These are phyloP conservation scores for Spergularia bocconei DNA, from an alignment of 148 eudicot species.

Conservation along the genomic window DNA sequence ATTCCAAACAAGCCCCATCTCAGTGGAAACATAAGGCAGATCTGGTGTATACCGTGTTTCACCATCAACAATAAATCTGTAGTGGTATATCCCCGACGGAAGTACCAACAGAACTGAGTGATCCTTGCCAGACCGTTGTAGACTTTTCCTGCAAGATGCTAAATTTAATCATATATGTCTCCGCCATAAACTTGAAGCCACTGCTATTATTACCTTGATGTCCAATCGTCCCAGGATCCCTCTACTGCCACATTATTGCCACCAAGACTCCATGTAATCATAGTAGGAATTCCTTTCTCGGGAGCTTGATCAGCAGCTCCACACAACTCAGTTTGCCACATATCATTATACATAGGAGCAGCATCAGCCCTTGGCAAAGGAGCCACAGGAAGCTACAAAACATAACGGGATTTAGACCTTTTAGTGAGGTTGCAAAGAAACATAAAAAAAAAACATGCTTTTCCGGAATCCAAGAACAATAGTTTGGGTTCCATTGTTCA, in stretches of 20 bases:
- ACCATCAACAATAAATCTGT: conserved; percentile 78
- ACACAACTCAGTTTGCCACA: conserved; percentile 40
- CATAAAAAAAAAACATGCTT: neutral
- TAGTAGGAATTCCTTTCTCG: conserved; percentile 67
- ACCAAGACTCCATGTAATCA: conserved; percentile 82
- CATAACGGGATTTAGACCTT: neutral
- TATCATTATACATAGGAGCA: conserved; percentile 32
- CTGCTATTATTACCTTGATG: conserved; percentile 46
- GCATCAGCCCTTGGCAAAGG: conserved; percentile 56
- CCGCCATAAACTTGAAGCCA: neutral
- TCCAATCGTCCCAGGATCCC: conserved; percentile 96
- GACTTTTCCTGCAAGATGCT: conserved; percentile 49
- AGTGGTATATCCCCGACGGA: conserved; percentile 82
- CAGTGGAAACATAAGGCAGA: conserved; percentile 64
- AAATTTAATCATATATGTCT: conserved; percentile 9
- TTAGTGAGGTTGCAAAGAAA: conserved; percentile 1
- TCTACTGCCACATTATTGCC: conserved; percentile 77
- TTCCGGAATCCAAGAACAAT: neutral
- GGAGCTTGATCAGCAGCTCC: conserved; percentile 39
- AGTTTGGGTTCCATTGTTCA: too few relatives aligned
- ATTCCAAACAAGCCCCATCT: conserved; percentile 58
- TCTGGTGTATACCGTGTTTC: conserved; percentile 63
- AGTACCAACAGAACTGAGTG: conserved; percentile 64
- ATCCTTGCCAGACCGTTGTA: conserved; percentile 80
- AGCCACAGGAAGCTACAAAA: conserved; percentile 62